phyloP scores from a whole-genome alignment of 2,329 filamentous ascomycete species.

The Xylaria sp. region DNA sequence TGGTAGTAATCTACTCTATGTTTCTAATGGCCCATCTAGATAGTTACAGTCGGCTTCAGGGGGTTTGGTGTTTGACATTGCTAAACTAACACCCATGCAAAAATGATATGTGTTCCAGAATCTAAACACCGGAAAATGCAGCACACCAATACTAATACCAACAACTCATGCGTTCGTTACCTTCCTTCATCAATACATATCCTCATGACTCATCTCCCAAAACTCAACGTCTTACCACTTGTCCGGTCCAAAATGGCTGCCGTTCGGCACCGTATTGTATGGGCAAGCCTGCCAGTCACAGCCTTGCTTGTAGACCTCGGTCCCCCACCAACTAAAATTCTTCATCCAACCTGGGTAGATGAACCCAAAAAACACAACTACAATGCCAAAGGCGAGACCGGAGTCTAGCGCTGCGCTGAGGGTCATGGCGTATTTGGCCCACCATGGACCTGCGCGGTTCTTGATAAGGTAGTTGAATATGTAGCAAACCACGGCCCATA shows the following conservation, averaged over 20 bases:
- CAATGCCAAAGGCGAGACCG: conserved; percentile 78
- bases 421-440: conserved; percentile 91
- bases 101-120: not conserved
- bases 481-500: conserved; percentile 85
- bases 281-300: conserved; percentile 85
- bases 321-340: conserved; percentile 84
- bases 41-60: not conserved
- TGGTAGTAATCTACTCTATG: not conserved
- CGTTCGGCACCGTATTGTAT: conserved; percentile 65
- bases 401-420: conserved; percentile 82
- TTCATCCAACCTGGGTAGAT: conserved; percentile 78
- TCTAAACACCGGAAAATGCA: conserved; percentile 7
- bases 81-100: conserved; percentile 4
- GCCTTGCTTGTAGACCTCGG: conserved; percentile 80
- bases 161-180: not conserved
- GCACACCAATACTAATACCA: conserved; percentile 1
- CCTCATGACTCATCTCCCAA: not conserved
- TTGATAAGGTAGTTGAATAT: conserved; percentile 80
- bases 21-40: not conserved
- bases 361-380: conserved; percentile 84
- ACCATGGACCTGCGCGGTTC: conserved; percentile 73
- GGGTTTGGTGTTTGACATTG: not conserved
- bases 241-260: conserved; percentile 67
- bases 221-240: conserved; percentile 49
- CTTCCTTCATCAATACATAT: not conserved